A percentile compares a stretch with the other conserved stretches of the same genome.
phyloP scores from a whole-genome alignment of 768 basidiomycete genomes.

The Leccinum imitatum region DNA sequence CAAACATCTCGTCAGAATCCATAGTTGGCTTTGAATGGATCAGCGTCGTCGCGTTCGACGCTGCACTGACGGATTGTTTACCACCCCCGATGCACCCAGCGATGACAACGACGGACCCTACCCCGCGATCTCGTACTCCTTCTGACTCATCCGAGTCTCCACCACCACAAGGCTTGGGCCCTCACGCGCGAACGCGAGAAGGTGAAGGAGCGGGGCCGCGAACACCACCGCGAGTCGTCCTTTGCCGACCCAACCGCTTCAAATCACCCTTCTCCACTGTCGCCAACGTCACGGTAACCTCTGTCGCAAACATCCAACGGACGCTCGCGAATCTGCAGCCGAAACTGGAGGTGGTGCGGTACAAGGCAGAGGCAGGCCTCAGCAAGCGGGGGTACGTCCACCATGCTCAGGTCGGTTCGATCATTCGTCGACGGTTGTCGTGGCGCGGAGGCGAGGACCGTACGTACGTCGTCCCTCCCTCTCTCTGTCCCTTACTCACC shows the following conservation, averaged over 20 bases:
- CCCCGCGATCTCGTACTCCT: constrained; percentile 13
- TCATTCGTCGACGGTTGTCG: constrained; percentile 1
- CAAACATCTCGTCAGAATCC: constrained; percentile 6
- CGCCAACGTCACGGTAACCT: constrained; percentile 23
- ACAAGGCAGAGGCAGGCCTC: constrained; percentile 71
- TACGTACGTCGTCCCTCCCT: no score
- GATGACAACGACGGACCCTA: constrained; percentile 18
- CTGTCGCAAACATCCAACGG: constrained; percentile 43
- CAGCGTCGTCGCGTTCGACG: background rate
- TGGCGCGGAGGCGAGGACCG: constrained; percentile 35
- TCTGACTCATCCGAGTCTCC: background rate
- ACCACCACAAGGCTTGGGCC: constrained; percentile 36
- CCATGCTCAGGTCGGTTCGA: constrained; percentile 28
- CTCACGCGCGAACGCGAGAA: constrained; percentile 29
- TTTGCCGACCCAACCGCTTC: background rate
- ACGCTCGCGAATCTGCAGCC: constrained; percentile 46
- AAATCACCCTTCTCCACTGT: background rate
- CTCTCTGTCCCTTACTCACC: no score
- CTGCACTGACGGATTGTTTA: background rate
- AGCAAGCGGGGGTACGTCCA: constrained; percentile 58
- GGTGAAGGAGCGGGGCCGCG: background rate
- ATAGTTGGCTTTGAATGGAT: constrained; percentile 23
- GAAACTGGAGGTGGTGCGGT: constrained; percentile 59
- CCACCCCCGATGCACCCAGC: constrained; percentile 58
- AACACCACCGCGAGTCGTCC: background rate